A percentile compares a stretch with the other conserved stretches of the same genome.
Conservation (phyloP, 768 basidiomycete genomes). For the Phylloporus sp. region DNA sequence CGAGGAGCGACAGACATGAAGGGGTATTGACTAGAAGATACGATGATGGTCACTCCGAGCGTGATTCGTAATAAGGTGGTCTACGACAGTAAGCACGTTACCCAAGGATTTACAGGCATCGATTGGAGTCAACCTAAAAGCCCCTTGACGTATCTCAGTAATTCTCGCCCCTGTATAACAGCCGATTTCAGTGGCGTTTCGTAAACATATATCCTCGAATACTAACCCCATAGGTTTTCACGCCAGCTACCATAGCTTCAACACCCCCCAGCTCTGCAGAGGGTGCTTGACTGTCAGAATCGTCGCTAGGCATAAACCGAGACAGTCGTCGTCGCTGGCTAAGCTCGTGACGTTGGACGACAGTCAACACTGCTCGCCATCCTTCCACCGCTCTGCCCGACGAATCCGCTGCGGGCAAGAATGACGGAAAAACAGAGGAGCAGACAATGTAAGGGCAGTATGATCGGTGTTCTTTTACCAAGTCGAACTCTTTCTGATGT, state of each 20-base stretch:
- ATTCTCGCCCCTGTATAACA: constrained; percentile 54
- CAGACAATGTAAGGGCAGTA: constrained; percentile 82
- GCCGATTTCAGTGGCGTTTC: constrained; percentile 4
- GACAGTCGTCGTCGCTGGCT: constrained; percentile 48
- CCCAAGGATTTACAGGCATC: not conserved
- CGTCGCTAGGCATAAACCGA: constrained; percentile 26
- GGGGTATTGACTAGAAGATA: no score
- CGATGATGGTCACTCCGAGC: no score
- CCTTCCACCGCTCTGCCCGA: constrained; percentile 51
- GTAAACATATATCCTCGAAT: constrained; percentile 2
- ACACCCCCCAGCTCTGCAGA: constrained; percentile 44
- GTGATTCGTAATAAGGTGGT: not conserved
- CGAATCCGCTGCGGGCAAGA: constrained; percentile 29
- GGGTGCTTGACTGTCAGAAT: constrained; percentile 31
- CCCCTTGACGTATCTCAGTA: constrained; percentile 69
- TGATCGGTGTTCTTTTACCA: constrained; percentile 78
- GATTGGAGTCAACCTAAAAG: constrained; percentile 48
- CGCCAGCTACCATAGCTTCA: constrained; percentile 71
- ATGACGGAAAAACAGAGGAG: constrained; percentile 60
- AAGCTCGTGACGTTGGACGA: constrained; percentile 63
- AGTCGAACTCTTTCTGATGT: constrained; percentile 55
- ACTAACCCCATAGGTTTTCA: constrained; percentile 73
- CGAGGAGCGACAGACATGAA: no score
- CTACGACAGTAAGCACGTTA: constrained; percentile 1
- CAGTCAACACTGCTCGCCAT: constrained; percentile 74